A percentile compares a stretch with the other conserved stretches of the same genome.
These are phyloP conservation scores for Rhododendron henanense DNA, from an alignment of 148 eudicot species.

Conservation along the genomic window DNA sequence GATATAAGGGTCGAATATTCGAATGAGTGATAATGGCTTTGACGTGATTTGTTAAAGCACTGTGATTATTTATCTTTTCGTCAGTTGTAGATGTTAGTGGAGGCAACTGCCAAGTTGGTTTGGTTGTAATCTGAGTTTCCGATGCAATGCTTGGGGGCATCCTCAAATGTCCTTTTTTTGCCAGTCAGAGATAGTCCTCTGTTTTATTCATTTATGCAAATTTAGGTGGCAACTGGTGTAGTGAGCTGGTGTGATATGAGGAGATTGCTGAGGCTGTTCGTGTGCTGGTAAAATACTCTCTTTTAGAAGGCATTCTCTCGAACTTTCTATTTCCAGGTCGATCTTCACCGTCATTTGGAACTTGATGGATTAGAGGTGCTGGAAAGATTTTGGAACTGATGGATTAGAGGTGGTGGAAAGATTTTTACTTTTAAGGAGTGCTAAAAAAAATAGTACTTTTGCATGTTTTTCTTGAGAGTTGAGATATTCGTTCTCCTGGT, in stretches of 20 bases:
- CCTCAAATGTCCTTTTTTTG: not conserved
- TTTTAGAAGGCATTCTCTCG: not conserved
- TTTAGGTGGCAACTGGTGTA: not conserved
- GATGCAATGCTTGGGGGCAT: not conserved
- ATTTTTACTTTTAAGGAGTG: not conserved
- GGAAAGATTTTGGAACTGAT: not conserved
- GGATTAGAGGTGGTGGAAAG: too few species aligned
- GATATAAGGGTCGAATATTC: not conserved
- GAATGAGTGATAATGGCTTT: not conserved
- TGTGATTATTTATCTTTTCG: not conserved
- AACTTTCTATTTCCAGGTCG: not conserved
- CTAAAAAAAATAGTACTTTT: not conserved
- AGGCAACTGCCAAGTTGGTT: not conserved
- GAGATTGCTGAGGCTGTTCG: not conserved
- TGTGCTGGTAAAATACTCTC: not conserved
- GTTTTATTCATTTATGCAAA: not conserved
- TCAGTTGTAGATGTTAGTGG: not conserved
- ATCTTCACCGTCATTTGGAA: not conserved
- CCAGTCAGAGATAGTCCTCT: not conserved
- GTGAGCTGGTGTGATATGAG: not conserved
- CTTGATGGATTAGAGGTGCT: too few species aligned
- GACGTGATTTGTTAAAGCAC: not conserved
- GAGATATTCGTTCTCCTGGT: not conserved
- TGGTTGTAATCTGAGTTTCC: not conserved
- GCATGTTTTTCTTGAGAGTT: not conserved